Conservation (phyloP, 2,329 filamentous ascomycete genomes). For the Tolypocladium guangdongense region DNA sequence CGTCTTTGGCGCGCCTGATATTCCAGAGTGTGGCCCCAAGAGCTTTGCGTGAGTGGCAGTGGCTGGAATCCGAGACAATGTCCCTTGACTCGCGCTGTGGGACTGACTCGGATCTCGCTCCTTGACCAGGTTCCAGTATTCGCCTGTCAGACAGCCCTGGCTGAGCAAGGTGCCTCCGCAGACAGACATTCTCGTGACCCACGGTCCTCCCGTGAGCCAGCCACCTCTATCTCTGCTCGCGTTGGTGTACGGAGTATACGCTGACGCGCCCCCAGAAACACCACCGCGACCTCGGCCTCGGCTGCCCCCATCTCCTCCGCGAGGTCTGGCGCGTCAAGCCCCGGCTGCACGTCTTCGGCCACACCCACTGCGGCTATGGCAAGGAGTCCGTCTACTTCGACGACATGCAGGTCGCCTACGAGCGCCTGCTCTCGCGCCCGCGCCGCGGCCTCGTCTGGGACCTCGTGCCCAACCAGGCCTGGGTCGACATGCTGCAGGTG, state of each 20-base stretch:
- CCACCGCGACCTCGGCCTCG: slow-evolving; percentile 59
- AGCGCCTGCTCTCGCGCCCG: slow-evolving; percentile 43
- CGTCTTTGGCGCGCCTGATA: slow-evolving; percentile 72
- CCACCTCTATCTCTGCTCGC: neutral
- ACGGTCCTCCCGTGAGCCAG: slow-evolving; percentile 52
- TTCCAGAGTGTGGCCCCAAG: slow-evolving; percentile 62
- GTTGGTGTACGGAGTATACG: neutral
- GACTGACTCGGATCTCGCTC: neutral
- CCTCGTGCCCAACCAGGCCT: slow-evolving; percentile 32
- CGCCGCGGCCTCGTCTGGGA: slow-evolving; percentile 33
- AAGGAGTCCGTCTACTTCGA: slow-evolving; percentile 64
- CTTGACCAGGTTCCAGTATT: slow-evolving; percentile 59
- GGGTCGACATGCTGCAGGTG: slow-evolving; percentile 35
- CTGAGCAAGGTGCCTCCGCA: slow-evolving; percentile 56
- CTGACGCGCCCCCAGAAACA: slow-evolving; percentile 33
- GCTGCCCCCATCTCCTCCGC: slow-evolving; percentile 57
- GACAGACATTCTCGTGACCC: slow-evolving; percentile 71
- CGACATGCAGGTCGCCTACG: slow-evolving; percentile 59
- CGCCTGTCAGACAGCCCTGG: slow-evolving; percentile 57
- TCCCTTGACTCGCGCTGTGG: neutral
- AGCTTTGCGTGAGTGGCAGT: slow-evolving; percentile 44
- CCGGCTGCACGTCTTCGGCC: slow-evolving; percentile 71
- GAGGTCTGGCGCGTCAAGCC: slow-evolving; percentile 70
- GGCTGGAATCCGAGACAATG: neutral
- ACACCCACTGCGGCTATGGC: slow-evolving; percentile 70